Conservation (phyloP, 495 filamentous ascomycete species). For the Letharia lupina region DNA sequence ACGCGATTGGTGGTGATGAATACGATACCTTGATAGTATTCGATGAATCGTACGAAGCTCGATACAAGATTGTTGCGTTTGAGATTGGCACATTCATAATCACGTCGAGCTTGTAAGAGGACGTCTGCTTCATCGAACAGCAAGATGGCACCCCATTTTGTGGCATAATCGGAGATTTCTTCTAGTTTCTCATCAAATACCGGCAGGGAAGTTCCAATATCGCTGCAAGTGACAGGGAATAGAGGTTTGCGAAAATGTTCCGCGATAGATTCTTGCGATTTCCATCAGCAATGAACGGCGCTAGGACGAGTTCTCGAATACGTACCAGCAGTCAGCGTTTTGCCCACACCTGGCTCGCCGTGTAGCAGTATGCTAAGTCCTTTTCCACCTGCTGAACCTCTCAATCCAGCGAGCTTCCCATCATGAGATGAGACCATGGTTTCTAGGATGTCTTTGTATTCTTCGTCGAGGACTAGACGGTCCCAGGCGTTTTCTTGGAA, state of each 20-base stretch:
- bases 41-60: slow-evolving; percentile 45
- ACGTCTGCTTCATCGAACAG: slow-evolving; percentile 43
- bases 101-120: slow-evolving; percentile 35
- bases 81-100: slow-evolving; percentile 26
- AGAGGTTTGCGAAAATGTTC: slow-evolving; percentile 24
- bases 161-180: slow-evolving; percentile 25
- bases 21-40: slow-evolving; percentile 51
- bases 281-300: not conserved
- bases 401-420: slow-evolving; percentile 19
- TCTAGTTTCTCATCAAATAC: slow-evolving; percentile 20
- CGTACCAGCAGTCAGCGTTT: slow-evolving; percentile 24
- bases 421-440: slow-evolving; percentile 29
- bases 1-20: slow-evolving; percentile 50
- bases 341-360: slow-evolving; percentile 26
- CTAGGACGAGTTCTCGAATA: not conserved
- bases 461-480: slow-evolving; percentile 42
- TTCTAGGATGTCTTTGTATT: slow-evolving; percentile 46
- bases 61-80: slow-evolving; percentile 40
- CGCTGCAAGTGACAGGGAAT: slow-evolving; percentile 25
- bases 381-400: slow-evolving; percentile 21
- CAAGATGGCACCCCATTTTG: slow-evolving; percentile 32
- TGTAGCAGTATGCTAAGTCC: slow-evolving; percentile 23
- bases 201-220: slow-evolving; percentile 18
- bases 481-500: slow-evolving; percentile 42
- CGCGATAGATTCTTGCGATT: slow-evolving; percentile 21